These are phyloP conservation scores for Exidia glandulosa DNA, from an alignment of 768 basidiomycete species.

Conservation along the genomic window DNA sequence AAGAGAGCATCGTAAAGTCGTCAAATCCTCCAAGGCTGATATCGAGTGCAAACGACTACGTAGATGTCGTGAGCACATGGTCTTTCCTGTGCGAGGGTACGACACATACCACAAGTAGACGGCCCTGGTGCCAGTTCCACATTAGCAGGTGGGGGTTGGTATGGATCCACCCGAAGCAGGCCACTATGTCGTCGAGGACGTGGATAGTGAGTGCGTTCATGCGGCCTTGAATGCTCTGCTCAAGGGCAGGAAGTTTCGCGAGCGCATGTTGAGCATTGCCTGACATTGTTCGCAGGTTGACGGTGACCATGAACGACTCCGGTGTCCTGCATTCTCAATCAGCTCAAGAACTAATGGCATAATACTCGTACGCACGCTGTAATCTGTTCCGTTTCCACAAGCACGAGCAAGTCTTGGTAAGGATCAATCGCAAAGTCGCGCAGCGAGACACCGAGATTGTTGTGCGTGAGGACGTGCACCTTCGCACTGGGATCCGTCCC, in stretches of 20 bases:
- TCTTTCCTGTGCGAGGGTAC: background rate
- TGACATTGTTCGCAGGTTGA: constrained; percentile 37
- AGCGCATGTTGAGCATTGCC: constrained; percentile 30
- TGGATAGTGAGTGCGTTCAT: constrained; percentile 28
- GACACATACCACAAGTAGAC: constrained; percentile 30
- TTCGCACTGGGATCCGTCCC: constrained; percentile 2
- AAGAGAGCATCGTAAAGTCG: constrained; percentile 39
- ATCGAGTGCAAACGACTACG: background rate
- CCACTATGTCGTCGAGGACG: constrained; percentile 44
- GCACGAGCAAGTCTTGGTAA: constrained; percentile 45
- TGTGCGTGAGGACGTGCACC: constrained; percentile 12
- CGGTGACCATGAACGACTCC: background rate
- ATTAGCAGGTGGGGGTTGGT: constrained; percentile 25
- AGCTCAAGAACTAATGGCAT: constrained; percentile 8
- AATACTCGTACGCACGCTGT: constrained; percentile 16
- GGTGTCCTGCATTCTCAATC: background rate
- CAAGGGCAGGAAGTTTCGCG: constrained; percentile 22
- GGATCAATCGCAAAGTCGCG: constrained; percentile 59
- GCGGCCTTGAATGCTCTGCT: constrained; percentile 13
- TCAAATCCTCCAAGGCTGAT: constrained; percentile 16
- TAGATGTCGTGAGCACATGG: background rate
- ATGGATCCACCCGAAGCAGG: constrained; percentile 30
- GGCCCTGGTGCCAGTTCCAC: constrained; percentile 45
- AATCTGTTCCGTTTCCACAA: constrained; percentile 10
- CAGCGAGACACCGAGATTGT: constrained; percentile 29